phyloP scores from a whole-genome alignment of 2,329 filamentous ascomycete genomes.

The Talaromyces funiculosus region DNA sequence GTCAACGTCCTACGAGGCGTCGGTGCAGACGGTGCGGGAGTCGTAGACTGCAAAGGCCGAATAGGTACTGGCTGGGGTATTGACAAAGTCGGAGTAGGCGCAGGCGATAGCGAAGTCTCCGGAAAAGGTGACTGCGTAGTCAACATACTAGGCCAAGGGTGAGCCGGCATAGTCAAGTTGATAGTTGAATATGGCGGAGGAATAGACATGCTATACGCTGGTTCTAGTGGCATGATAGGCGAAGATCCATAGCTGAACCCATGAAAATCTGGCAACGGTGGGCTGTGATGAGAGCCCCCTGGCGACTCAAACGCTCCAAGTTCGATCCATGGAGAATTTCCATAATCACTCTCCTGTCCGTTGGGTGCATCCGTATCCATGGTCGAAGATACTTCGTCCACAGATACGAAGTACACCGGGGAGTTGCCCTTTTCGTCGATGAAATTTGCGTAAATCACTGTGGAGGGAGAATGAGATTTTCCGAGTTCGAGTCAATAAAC shows the following conservation, averaged over 20 bases:
- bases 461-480: constrained; percentile 19
- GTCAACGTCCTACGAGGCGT: constrained; percentile 83
- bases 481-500: neutral
- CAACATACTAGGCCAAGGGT: constrained; percentile 71
- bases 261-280: constrained; percentile 64
- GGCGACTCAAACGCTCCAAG: constrained; percentile 41
- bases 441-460: constrained; percentile 7
- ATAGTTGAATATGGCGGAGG: constrained; percentile 54
- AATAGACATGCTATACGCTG: constrained; percentile 50
- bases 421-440: constrained; percentile 4
- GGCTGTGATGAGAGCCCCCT: constrained; percentile 57
- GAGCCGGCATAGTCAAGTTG: constrained; percentile 65
- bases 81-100: constrained; percentile 43
- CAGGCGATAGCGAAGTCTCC: constrained; percentile 55
- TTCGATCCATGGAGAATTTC: constrained; percentile 42
- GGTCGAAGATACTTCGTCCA: constrained; percentile 22
- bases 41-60: constrained; percentile 25
- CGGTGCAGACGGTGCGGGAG: constrained; percentile 40
- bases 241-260: constrained; percentile 59
- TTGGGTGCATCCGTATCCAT: constrained; percentile 45
- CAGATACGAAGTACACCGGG: constrained; percentile 41
- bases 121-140: constrained; percentile 64
- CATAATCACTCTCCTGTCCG: constrained; percentile 40
- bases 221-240: constrained; percentile 56
- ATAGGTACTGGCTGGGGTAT: constrained; percentile 48